Conservation (phyloP, 148 eudicot species). For the Pharnaceum exiguum region DNA sequence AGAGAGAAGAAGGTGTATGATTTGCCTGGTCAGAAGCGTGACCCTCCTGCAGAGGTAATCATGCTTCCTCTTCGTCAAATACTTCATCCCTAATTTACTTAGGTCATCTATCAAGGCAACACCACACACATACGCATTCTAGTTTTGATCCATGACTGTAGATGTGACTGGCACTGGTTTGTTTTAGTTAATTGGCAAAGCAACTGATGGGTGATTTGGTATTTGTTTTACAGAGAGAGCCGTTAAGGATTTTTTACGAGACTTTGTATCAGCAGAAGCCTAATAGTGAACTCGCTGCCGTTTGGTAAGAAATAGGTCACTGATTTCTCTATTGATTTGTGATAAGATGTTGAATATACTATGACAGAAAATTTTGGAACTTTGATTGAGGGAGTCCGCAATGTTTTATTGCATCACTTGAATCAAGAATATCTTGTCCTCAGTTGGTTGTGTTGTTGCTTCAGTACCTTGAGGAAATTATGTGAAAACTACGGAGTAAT, state of each 20-base stretch:
- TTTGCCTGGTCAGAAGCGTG: slow-evolving; percentile 91
- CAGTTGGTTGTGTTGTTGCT: too few relatives aligned
- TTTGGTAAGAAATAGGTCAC: slow-evolving; percentile 61
- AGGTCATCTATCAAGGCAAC: too few relatives aligned
- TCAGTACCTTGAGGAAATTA: too few relatives aligned
- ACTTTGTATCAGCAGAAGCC: slow-evolving; percentile 60
- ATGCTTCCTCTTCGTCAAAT: neutral
- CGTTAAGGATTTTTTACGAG: slow-evolving; percentile 89
- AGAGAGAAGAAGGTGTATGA: slow-evolving; percentile 62
- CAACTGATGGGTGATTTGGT: neutral
- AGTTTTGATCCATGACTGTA: too few relatives aligned
- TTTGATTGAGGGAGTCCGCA: too few relatives aligned
- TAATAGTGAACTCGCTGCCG: slow-evolving; percentile 72
- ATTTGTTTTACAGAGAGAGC: slow-evolving; percentile 72
- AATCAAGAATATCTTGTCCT: too few relatives aligned
- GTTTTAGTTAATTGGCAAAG: neutral
- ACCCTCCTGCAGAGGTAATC: slow-evolving; percentile 76
- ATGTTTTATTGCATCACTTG: too few relatives aligned
- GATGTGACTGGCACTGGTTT: too few relatives aligned
- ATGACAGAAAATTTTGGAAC: neutral
- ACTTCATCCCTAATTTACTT: too few relatives aligned
- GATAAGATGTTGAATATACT: neutral
- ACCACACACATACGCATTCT: too few relatives aligned
- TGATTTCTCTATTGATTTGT: neutral
- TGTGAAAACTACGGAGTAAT: too few relatives aligned